Percentiles rank a stretch among this genome's conserved stretches.
Evolutionary conservation across 371 early-diverging fungal genomes (phyloP).

Genomic region (Mortierella sp.): DNA sequence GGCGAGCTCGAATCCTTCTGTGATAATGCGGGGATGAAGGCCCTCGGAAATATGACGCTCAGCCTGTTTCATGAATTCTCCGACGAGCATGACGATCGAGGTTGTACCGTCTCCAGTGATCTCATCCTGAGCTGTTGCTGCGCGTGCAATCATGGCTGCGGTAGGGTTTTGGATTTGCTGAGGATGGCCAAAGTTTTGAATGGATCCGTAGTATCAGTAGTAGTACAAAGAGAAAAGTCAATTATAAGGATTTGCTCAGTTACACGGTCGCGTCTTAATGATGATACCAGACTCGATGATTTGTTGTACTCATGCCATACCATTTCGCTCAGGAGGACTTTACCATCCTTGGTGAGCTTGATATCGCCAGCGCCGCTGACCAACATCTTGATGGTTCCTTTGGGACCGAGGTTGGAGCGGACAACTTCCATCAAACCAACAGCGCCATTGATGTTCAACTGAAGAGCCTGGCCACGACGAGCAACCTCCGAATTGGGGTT

Average conservation of each 20-base stretch:
- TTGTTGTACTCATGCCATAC: conserved; percentile 60
- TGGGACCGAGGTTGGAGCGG: conserved; percentile 97
- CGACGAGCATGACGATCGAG: conserved; percentile 95
- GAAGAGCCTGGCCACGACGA: conserved; percentile 98
- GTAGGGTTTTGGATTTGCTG: conserved; percentile 99
- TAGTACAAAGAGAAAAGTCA: background rate
- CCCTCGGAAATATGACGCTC: conserved; percentile 98
- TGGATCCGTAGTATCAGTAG: conserved; percentile 9
- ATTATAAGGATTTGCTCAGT: background rate
- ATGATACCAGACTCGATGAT: background rate
- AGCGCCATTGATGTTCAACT: conserved; percentile 97
- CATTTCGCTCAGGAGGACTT: conserved; percentile 98
- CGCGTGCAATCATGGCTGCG: conserved; percentile 99
- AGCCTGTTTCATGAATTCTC: conserved; percentile 97
- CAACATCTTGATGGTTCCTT: conserved; percentile 99
- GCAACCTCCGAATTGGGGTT: conserved; percentile 99
- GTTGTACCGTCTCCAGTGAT: conserved; percentile 99
- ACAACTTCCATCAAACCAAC: conserved; percentile 96
- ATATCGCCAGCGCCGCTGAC: conserved; percentile 97
- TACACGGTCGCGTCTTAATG: background rate
- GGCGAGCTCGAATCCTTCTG: conserved; percentile 97
- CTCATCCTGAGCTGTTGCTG: conserved; percentile 98
- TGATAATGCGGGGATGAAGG: conserved; percentile 95
- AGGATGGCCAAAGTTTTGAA: background rate
- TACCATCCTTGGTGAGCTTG: conserved; percentile 98